Evolutionary conservation across 495 filamentous ascomycete species (phyloP).

Genomic region (Cercophora samala): DNA sequence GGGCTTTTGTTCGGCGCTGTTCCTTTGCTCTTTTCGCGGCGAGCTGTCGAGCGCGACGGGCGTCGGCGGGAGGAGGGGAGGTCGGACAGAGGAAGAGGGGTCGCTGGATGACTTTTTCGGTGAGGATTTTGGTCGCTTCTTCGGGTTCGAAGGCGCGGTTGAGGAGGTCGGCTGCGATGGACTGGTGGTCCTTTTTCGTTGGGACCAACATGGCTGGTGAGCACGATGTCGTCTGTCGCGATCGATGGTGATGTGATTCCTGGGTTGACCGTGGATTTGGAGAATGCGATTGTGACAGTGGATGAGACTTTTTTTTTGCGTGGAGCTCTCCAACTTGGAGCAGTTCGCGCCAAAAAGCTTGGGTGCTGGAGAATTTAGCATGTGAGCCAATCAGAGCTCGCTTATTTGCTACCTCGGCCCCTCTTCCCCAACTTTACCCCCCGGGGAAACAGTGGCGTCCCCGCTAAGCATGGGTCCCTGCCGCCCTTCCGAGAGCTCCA

Average conservation of each 20-base stretch:
- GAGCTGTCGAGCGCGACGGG: constrained; percentile 60
- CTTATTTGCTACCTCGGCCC: not conserved
- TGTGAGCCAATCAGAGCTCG: constrained; percentile 2
- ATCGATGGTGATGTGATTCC: not conserved
- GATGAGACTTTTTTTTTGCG: not conserved
- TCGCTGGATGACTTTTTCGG: constrained; percentile 76
- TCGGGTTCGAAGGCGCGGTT: constrained; percentile 68
- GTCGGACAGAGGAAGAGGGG: constrained; percentile 76
- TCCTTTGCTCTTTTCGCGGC: constrained; percentile 54
- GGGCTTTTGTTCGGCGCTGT: constrained; percentile 48
- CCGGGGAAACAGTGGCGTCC: not conserved
- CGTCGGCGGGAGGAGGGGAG: constrained; percentile 59
- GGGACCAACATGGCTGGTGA: not conserved
- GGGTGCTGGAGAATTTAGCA: not conserved
- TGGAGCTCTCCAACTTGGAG: not conserved
- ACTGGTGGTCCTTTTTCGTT: constrained; percentile 15
- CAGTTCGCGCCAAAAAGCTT: constrained; percentile 2
- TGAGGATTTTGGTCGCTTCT: constrained; percentile 65
- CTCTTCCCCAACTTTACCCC: constrained; percentile 9
- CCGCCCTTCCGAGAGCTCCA: not conserved
- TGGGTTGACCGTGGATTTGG: not conserved
- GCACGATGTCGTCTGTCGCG: not conserved
- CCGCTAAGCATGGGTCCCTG: not conserved
- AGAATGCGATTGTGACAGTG: not conserved
- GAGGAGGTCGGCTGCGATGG: constrained; percentile 66